Base-by-base conservation (phyloP, 2,329 filamentous ascomycete species). In the Nigrospora oryzae region DNA sequence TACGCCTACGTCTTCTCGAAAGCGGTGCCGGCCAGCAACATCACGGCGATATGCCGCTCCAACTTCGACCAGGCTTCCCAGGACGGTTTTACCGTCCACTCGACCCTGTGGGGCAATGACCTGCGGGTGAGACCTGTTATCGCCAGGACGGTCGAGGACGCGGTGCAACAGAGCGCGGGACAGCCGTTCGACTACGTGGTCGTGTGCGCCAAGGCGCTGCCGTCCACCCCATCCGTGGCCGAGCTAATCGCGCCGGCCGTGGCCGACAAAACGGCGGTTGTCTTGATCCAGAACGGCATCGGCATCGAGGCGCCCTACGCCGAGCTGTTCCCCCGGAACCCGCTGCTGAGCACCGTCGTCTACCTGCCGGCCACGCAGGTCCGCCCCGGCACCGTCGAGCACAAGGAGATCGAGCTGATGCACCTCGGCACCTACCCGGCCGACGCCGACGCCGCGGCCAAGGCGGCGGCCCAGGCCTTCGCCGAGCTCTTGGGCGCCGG, bases 241-340 rank as follows among this genome's bases (percentile, higher is more conserved):
- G 54, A 58, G 44, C 39, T 59, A 36, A 53, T 62, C 47, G 42
- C 37, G n/a, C 59, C 59, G 1, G 59, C 55, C 2, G 49, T 61
- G 11, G 46, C 48, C 13, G 51, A 44, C 10, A 47, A 32, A 13
- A 79, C 74, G 0, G 63, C 67, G 6, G 70, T 80, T 36, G 73
- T 74, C n/a, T 65, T 81, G 7, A 60, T 78, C 31, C 76, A 81
- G 52, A 81, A 80, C 51, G 77, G 77, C 13, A 70, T 80, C 42
- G 67, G 63, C 8, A 75, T 79, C 47, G 77, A 81, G 54, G 63
- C 69, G 3, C 69, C 73, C 43, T 76, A 74, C 45, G 55, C 54
- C 0, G 44, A 47, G 1, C 56, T 62, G 5, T 79, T 71, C 49
- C 73, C 74, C 1, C 41, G 56, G 1, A 77, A 74, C 46, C 67